Evolutionary conservation across 768 basidiomycete species (phyloP).

Genomic region (Pleurotus giganteus): DNA sequence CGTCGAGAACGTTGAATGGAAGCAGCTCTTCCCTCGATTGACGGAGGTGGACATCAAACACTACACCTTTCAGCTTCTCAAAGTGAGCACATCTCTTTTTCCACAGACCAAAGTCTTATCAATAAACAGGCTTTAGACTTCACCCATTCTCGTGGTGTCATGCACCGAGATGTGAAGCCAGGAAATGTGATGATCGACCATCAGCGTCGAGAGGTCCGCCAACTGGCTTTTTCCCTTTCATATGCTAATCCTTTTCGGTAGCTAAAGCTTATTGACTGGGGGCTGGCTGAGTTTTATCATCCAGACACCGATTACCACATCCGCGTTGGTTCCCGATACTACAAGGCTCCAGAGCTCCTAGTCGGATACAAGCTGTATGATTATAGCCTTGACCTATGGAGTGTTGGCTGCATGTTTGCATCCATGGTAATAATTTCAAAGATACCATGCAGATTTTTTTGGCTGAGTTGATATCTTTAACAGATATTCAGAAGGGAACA

Average conservation of each 20-base stretch:
- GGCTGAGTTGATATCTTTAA: background rate
- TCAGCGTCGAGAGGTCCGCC: constrained; percentile 51
- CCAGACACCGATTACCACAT: constrained; percentile 70
- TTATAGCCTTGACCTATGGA: constrained; percentile 73
- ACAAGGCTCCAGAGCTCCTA: constrained; percentile 71
- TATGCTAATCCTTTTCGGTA: constrained; percentile 17
- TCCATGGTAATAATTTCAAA: constrained; percentile 56
- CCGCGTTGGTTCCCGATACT: constrained; percentile 69
- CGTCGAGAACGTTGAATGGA: constrained; percentile 69
- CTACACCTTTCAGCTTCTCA: constrained; percentile 66
- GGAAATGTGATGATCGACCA: constrained; percentile 76
- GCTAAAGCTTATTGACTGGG: constrained; percentile 72
- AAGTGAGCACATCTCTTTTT: constrained; percentile 23
- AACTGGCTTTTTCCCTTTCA: background rate
- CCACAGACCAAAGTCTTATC: background rate
- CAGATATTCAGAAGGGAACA: constrained; percentile 75
- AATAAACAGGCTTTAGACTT: constrained; percentile 56
- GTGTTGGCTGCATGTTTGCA: constrained; percentile 72
- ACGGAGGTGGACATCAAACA: constrained; percentile 65
- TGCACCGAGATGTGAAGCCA: constrained; percentile 53
- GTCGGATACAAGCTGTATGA: constrained; percentile 74
- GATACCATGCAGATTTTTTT: background rate
- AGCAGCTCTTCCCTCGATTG: constrained; percentile 52
- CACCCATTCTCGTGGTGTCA: constrained; percentile 69
- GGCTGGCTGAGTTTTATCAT: constrained; percentile 75